Evolutionary conservation across 2,329 filamentous ascomycete species (phyloP), one percentile per base, ranked within the genome.

Genomic region (Stemphylium lycopersici): DNA sequence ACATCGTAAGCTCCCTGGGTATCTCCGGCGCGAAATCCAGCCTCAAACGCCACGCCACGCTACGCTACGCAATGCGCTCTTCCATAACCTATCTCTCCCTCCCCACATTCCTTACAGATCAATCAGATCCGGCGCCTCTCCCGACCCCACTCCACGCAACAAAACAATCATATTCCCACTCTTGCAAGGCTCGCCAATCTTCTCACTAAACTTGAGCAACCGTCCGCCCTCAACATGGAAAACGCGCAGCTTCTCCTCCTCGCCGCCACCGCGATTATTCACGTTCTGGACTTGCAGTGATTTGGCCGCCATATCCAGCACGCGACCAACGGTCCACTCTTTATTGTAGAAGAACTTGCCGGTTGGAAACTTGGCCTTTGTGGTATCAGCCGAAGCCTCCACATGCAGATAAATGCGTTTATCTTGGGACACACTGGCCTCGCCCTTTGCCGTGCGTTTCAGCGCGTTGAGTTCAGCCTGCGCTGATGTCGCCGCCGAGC

Each of bases 181-280:
- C 61, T 85, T 85, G 54, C 96, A 80, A 24, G 81, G 82, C 47
- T 81, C 81, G 4, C 91, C 92, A 50, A 96, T 81, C 79, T 93
- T 93, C 76, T 97, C 93, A 20, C 84, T 87, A 68, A 96, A 99
- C 56, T 95, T 93, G 59, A 99, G 76, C 58, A 99, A 75, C 53
- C 91, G 81, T 0, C 95, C 95, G 0, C 89, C 90, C 71, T 99
- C 93, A 0, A 99, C 90, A 72, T 98, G 93, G 69, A 96, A 99
- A 0, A 99, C 87, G 7, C 95, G 80, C 61, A 99, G 74, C 75
- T 89, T 89, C 55, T 92, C 88, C 71, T 89, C 87, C 78, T 96
- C 91, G 11, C 88, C 83, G 2, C 83, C 84, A 0, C 86, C 87
- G 64, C 89, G 83, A 67, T 96, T 96, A 70, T 96, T 96, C 59